A percentile compares a stretch with the other conserved stretches of the same genome.
Conservation (phyloP, 371 early-diverging fungal genomes). For the Entomophthora muscae region DNA sequence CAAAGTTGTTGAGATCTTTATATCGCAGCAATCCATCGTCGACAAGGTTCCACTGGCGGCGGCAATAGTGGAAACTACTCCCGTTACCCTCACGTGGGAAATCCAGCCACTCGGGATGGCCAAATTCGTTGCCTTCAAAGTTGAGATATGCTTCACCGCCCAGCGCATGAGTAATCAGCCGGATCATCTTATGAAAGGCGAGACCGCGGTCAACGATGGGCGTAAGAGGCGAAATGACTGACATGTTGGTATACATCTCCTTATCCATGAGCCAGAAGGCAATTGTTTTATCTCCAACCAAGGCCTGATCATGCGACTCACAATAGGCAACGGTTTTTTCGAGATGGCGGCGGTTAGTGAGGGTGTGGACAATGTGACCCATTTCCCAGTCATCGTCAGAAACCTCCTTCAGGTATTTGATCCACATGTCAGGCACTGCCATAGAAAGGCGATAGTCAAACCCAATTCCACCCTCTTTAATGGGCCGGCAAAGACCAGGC, state of each 20-base stretch:
- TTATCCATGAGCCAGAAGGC: constrained; percentile 98
- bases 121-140: constrained; percentile 95
- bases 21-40: constrained; percentile 75
- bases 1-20: constrained; percentile 80
- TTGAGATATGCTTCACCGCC: constrained; percentile 95
- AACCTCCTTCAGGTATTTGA: constrained; percentile 79
- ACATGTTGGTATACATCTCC: constrained; percentile 95
- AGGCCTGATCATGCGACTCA: constrained; percentile 93
- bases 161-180: constrained; percentile 68
- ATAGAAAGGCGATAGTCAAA: constrained; percentile 91
- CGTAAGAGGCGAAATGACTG: constrained; percentile 55
- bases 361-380: constrained; percentile 61
- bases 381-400: constrained; percentile 91
- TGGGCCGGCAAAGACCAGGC: constrained; percentile 88
- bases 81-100: constrained; percentile 89
- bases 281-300: constrained; percentile 93
- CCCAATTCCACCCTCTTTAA: constrained; percentile 82
- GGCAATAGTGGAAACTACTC: constrained; percentile 81
- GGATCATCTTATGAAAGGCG: constrained; percentile 88
- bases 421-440: constrained; percentile 99
- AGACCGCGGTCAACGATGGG: constrained; percentile 87
- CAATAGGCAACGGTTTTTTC: constrained; percentile 85
- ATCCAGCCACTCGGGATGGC: constrained; percentile 97
- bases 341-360: constrained; percentile 74
- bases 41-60: constrained; percentile 83